Evolutionary conservation across 176 grass and related monocot genomes (phyloP).

Genomic region (Tillandsia fasciculata): DNA sequence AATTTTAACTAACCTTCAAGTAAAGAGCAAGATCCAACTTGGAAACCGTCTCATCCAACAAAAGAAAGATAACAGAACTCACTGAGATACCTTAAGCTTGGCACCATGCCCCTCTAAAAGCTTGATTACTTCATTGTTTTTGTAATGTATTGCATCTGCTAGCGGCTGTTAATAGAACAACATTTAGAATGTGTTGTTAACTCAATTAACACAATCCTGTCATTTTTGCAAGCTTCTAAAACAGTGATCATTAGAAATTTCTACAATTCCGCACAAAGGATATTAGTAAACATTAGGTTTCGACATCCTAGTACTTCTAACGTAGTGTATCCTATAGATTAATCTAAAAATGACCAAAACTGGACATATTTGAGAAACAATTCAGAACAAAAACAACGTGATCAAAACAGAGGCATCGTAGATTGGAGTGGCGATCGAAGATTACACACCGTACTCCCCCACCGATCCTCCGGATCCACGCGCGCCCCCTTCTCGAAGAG

Average conservation of each 20-base stretch:
- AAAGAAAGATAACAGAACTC: conserved; percentile 2
- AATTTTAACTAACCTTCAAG: conserved; percentile 16
- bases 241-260: no score
- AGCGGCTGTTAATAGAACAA: conserved; percentile 63
- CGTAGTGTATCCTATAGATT: background rate
- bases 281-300: no score
- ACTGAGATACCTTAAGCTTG: conserved; percentile 45
- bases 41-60: background rate
- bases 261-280: no score
- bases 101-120: conserved; percentile 83
- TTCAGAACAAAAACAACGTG: background rate
- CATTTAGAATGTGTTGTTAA: conserved; percentile 2
- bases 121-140: conserved; percentile 78
- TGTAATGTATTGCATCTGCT: conserved; percentile 96
- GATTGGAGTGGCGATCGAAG: background rate
- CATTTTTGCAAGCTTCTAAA: conserved; percentile 2
- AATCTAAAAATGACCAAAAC: background rate
- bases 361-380: no score
- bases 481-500: conserved; percentile 55
- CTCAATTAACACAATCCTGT: background rate
- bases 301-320: no score
- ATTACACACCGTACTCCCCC: conserved; percentile 67
- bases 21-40: conserved; percentile 15
- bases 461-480: conserved; percentile 57
- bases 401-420: background rate